Evolutionary conservation across 257 asterid genomes (phyloP).

Genomic region (Anisodus acutangulus): DNA sequence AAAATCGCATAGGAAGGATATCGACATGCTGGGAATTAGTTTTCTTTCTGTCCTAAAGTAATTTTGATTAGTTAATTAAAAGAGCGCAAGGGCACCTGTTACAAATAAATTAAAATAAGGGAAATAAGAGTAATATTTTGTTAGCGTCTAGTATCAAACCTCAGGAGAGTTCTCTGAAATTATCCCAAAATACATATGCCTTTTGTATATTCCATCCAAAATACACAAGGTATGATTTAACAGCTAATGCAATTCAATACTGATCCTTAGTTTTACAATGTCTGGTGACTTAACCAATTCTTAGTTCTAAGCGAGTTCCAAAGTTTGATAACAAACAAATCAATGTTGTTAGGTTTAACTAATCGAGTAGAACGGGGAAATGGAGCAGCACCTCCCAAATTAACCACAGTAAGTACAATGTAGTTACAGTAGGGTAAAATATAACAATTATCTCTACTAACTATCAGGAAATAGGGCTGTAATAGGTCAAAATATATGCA

Average conservation of each 20-base stretch:
- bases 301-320: not conserved
- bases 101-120: too few relatives aligned
- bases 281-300: not conserved
- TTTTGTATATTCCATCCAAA: not conserved
- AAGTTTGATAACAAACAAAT: slow-evolving; percentile 6
- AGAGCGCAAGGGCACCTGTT: not conserved
- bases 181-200: not conserved
- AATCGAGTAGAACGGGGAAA: not conserved
- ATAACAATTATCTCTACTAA: not conserved
- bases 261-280: not conserved
- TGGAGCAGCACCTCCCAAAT: not conserved
- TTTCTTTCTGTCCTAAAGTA: not conserved
- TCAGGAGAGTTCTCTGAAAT: not conserved
- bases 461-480: not conserved
- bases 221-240: not conserved
- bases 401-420: slow-evolving; percentile 1
- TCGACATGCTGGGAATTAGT: not conserved
- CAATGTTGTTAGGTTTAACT: not conserved
- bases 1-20: not conserved
- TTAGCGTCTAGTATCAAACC: too few relatives aligned
- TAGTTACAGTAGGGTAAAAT: not conserved
- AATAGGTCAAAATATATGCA: not conserved
- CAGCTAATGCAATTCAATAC: not conserved
- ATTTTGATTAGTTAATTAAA: too few relatives aligned
- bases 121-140: too few relatives aligned